Percentiles rank a stretch among this genome's conserved stretches.
These are phyloP conservation scores for Coprinopsis sp. DNA, from an alignment of 768 basidiomycete genomes.

Conservation along the genomic window DNA sequence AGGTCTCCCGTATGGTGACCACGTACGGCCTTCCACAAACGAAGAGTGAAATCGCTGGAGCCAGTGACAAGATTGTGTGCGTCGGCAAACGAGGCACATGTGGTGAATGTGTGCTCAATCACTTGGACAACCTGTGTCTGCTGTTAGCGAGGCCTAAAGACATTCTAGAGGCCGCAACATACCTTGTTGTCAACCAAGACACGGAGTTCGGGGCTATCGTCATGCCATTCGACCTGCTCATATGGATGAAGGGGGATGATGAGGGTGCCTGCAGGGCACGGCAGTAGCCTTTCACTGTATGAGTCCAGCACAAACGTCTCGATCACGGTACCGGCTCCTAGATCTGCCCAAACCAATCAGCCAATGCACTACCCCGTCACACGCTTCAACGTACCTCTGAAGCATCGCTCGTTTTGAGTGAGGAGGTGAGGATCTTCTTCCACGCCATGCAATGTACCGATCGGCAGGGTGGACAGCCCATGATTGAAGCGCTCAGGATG, in stretches of 20 bases:
- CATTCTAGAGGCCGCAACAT: no score
- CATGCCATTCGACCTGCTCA: slow-evolving; percentile 69
- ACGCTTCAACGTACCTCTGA: slow-evolving; percentile 43
- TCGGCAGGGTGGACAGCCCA: slow-evolving; percentile 67
- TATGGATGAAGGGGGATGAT: slow-evolving; percentile 56
- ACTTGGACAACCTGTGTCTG: slow-evolving; percentile 62
- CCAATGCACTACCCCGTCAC: background rate
- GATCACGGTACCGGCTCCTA: slow-evolving; percentile 44
- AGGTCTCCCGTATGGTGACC: slow-evolving; percentile 21
- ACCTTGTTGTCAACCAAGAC: slow-evolving; percentile 63
- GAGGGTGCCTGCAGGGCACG: slow-evolving; percentile 56
- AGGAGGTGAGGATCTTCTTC: slow-evolving; percentile 79
- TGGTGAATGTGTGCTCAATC: slow-evolving; percentile 67
- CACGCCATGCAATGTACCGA: slow-evolving; percentile 68
- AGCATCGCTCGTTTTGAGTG: slow-evolving; percentile 47
- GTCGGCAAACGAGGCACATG: slow-evolving; percentile 77
- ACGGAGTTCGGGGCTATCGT: slow-evolving; percentile 51
- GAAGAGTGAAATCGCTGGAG: slow-evolving; percentile 74
- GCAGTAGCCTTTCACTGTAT: slow-evolving; percentile 53
- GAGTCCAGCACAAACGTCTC: slow-evolving; percentile 52
- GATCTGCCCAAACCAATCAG: slow-evolving; percentile 30
- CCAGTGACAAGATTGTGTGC: slow-evolving; percentile 72
- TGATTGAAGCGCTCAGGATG: slow-evolving; percentile 76
- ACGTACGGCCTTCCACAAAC: slow-evolving; percentile 68
- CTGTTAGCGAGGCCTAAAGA: no score